Percentiles rank a stretch among this genome's conserved stretches.
Evolutionary conservation across 1,284 basidiomycete genomes (phyloP).

Genomic region (Apiotrichum brassicae): DNA sequence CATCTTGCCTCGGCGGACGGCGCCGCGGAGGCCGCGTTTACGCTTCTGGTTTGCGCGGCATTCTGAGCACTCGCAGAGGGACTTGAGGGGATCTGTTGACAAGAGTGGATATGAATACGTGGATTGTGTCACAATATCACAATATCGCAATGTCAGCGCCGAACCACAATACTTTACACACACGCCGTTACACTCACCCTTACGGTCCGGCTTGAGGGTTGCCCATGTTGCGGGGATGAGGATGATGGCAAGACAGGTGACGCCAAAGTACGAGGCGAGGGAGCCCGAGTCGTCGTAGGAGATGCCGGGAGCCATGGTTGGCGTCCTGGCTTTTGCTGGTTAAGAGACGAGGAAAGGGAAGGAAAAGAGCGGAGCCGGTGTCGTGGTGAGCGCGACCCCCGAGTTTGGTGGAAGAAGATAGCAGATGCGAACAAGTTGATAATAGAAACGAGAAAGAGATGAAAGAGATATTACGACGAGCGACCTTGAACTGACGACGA

Average conservation of each 20-base stretch:
- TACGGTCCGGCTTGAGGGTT: conserved; percentile 39
- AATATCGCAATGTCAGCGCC: too few species aligned
- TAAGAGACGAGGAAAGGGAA: too few species aligned
- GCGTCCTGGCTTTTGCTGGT: conserved; percentile 8
- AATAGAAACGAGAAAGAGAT: not conserved
- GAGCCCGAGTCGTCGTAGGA: conserved; percentile 79
- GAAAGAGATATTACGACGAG: too few species aligned
- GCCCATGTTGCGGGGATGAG: conserved; percentile 68
- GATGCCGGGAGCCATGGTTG: conserved; percentile 40
- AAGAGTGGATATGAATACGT: too few species aligned
- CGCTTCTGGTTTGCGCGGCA: conserved; percentile 20
- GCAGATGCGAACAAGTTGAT: not conserved
- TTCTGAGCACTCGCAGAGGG: conserved; percentile 31
- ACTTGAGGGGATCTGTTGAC: conserved; percentile 28
- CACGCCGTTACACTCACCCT: conserved; percentile 44
- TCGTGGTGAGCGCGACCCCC: not conserved
- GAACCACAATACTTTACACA: too few species aligned
- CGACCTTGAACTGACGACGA: too few species aligned
- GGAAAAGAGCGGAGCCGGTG: not conserved
- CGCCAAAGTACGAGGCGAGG: conserved; percentile 81
- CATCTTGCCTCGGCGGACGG: conserved; percentile 21
- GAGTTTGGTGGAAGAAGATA: not conserved
- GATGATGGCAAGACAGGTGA: conserved; percentile 74
- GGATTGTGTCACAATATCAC: too few species aligned
- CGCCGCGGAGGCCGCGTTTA: conserved; percentile 44